phyloP scores from a whole-genome alignment of 2,329 filamentous ascomycete genomes.

The Neoascochyta sp. region DNA sequence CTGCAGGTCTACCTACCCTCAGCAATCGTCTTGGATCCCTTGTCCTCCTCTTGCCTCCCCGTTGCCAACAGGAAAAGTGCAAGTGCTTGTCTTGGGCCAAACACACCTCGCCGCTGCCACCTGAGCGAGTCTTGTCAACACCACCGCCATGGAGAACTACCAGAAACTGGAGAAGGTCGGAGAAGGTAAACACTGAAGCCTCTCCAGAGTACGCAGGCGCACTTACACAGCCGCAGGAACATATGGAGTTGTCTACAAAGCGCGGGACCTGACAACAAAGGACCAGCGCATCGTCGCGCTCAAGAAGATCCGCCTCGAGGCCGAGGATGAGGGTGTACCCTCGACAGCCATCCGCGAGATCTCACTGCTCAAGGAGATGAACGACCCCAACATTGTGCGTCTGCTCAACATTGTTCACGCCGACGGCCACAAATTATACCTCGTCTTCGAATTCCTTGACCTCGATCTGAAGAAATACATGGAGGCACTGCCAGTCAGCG shows the following conservation, averaged over 20 bases:
- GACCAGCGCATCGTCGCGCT: slow-evolving; percentile 80
- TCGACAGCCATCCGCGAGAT: slow-evolving; percentile 93
- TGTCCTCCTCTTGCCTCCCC: slow-evolving; percentile 1
- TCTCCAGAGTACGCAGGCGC: background rate
- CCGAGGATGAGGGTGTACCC: slow-evolving; percentile 90
- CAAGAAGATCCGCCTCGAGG: slow-evolving; percentile 93
- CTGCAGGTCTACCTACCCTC: slow-evolving; percentile 13
- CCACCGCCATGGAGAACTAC: slow-evolving; percentile 77
- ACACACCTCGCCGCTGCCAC: slow-evolving; percentile 19
- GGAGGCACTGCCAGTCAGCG: slow-evolving; percentile 79
- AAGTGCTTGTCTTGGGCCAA: background rate
- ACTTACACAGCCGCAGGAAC: slow-evolving; percentile 60
- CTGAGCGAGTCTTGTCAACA: slow-evolving; percentile 13
- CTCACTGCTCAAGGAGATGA: slow-evolving; percentile 90
- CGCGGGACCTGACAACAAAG: slow-evolving; percentile 74
- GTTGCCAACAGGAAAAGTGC: too few relatives aligned
- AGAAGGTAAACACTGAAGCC: slow-evolving; percentile 61
- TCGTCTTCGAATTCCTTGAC: slow-evolving; percentile 89
- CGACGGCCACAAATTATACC: slow-evolving; percentile 90
- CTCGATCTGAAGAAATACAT: slow-evolving; percentile 94
- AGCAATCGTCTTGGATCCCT: background rate
- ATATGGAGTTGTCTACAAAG: slow-evolving; percentile 94
- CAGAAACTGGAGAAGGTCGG: slow-evolving; percentile 96
- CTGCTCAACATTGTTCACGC: slow-evolving; percentile 91
- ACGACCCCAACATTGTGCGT: slow-evolving; percentile 82